phyloP scores from a whole-genome alignment of 2,329 filamentous ascomycete species.

The Penicillium sp. region DNA sequence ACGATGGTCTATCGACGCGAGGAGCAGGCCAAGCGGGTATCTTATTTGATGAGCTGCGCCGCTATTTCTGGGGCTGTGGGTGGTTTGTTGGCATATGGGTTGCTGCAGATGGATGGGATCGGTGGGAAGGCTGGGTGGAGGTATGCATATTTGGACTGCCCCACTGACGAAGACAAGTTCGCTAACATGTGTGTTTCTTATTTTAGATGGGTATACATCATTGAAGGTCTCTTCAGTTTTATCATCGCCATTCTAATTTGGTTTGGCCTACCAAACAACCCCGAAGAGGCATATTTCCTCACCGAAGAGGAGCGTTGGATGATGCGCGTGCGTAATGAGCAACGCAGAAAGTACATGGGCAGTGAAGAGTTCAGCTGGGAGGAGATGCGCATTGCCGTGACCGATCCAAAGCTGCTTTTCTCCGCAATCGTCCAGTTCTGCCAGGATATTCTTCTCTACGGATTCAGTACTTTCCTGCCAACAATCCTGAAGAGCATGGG shows the following conservation, averaged over 20 bases:
- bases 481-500: constrained; percentile 56
- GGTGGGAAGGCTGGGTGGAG: constrained; percentile 49
- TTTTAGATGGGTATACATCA: constrained; percentile 49
- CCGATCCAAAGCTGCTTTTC: constrained; percentile 55
- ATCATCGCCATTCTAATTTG: constrained; percentile 46
- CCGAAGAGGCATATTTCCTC: constrained; percentile 51
- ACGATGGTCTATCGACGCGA: constrained; percentile 44
- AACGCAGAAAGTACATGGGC: constrained; percentile 51
- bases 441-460: constrained; percentile 55
- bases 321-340: constrained; percentile 51
- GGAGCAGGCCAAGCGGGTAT: constrained; percentile 43
- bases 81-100: constrained; percentile 39
- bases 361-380: constrained; percentile 52
- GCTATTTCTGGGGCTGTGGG: constrained; percentile 43
- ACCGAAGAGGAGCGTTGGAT: constrained; percentile 50
- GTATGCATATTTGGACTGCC: constrained; percentile 26
- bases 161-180: not conserved
- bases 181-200: not conserved
- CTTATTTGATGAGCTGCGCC: constrained; percentile 42
- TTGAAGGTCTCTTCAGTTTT: constrained; percentile 51
- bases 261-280: constrained; percentile 51
- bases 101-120: constrained; percentile 49
- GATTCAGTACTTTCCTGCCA: constrained; percentile 61
- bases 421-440: constrained; percentile 54
- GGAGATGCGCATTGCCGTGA: constrained; percentile 50